Base-by-base conservation (phyloP, 2,329 filamentous ascomycete species). In the Dactylella cylindrospora region DNA sequence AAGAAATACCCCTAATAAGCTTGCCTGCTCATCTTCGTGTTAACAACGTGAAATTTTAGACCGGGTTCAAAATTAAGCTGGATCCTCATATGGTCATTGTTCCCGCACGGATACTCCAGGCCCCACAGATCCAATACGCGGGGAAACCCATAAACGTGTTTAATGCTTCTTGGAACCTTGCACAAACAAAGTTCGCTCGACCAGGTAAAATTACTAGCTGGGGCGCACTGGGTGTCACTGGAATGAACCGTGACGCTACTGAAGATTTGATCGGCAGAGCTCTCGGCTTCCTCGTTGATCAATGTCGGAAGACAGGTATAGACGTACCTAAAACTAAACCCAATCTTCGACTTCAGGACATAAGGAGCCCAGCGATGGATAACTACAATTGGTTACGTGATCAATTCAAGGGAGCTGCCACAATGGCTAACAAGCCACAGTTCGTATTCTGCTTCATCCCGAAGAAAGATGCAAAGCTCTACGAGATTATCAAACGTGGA, bases 91-190 rank as follows among this genome's bases (percentile, higher is more conserved):
- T 95, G 26, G 75, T 95, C 26, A 86, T 85, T 0, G 86, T 95
- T 0, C 76, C 77, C 0, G 90, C 82, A 1, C 83, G 90, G 4
- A 79, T 91, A 32, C 77, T 95, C 0, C 33, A 68, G 0, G 69
- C 80, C 0, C 89, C 89, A 0, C 68, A 66, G 0, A 73, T 95
- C 22, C 70, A 74, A 1, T 95, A 95, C 68, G 64, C 70, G 54
- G 62, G 70, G 15, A 64, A 33, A 12, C 47, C 59, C 4, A 47
- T 78, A 4, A 69, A 44, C 0, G 73, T 79, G 0, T 64, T 51
- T 1, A 73, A 74, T n/a, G 86, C 84, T 0, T 77, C 78, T 0
- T 93, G 87, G 88, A 89, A 90, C 67, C 80, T 91, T 76, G 72
- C 66, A 0, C 71, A 74, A 0, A 76, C 81, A 10, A 78, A 76